These are phyloP conservation scores for Noccaea bulbosa DNA, from an alignment of 345 rosid genomes.

Conservation along the genomic window DNA sequence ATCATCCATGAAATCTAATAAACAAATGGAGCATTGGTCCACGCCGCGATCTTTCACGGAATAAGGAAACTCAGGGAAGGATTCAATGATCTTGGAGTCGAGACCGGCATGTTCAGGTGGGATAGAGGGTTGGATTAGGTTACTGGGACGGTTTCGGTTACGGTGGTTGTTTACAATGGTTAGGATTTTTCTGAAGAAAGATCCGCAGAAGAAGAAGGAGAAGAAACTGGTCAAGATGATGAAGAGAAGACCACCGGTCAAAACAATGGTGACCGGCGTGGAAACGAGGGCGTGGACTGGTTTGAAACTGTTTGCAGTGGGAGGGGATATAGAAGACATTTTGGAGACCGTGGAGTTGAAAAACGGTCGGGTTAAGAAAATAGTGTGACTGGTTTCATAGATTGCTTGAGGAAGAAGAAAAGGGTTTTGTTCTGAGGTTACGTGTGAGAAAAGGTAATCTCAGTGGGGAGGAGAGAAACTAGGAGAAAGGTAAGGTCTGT, in stretches of 20 bases:
- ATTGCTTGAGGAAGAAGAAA: conserved; percentile 35
- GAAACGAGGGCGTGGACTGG: conserved; percentile 39
- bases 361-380: conserved; percentile 25
- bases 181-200: conserved; percentile 50
- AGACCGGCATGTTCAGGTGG: conserved; percentile 49
- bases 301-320: not conserved
- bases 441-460: conserved; percentile 34
- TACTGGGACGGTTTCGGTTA: conserved; percentile 47
- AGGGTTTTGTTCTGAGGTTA: not conserved
- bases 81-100: conserved; percentile 56
- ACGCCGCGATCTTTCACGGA: conserved; percentile 50
- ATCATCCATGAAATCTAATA: conserved; percentile 64
- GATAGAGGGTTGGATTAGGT: conserved; percentile 23
- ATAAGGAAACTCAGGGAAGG: conserved; percentile 66
- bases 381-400: conserved; percentile 31
- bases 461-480: conserved; percentile 36
- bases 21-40: conserved; percentile 66
- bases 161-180: conserved; percentile 42
- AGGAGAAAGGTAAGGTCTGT: conserved; percentile 36
- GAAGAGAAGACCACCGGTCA: conserved; percentile 60
- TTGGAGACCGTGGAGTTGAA: conserved; percentile 36
- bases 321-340: conserved; percentile 37
- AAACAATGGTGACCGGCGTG: conserved; percentile 54
- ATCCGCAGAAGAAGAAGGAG: conserved; percentile 60
- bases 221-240: conserved; percentile 63